phyloP scores from a whole-genome alignment of 805 yeast species.

The Starmerella scarabaei region DNA sequence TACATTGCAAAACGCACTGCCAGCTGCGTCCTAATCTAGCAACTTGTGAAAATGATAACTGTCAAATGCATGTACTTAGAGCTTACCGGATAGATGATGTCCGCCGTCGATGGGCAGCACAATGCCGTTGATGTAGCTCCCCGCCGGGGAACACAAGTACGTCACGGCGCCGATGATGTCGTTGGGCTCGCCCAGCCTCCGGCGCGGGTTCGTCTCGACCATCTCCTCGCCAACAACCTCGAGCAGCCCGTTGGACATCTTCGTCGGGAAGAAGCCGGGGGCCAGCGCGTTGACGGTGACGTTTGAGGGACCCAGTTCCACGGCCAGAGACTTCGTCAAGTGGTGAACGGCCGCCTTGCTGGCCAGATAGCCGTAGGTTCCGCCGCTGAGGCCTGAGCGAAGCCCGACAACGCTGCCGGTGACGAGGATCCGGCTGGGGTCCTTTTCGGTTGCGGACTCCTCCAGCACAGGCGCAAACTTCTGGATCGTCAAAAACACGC shows the following conservation, averaged over 20 bases:
- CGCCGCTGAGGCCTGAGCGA: constrained; percentile 33
- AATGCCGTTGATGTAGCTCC: constrained; percentile 52
- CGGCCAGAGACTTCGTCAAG: constrained; percentile 48
- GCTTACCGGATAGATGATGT: constrained; percentile 32
- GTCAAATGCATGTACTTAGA: too few species aligned
- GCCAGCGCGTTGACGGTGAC: constrained; percentile 59
- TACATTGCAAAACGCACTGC: too few species aligned
- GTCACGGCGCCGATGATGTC: constrained; percentile 46
- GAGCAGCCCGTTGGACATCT: constrained; percentile 57
- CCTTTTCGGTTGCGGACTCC: constrained; percentile 39
- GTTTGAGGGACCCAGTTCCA: constrained; percentile 52
- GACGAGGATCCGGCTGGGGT: constrained; percentile 52
- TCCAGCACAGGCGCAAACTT: constrained; percentile 46
- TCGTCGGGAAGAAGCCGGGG: constrained; percentile 67
- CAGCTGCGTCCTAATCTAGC: too few species aligned
- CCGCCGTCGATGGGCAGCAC: constrained; percentile 67
- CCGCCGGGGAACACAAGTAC: constrained; percentile 44
- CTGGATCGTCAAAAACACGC: constrained; percentile 57
- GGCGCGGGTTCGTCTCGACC: constrained; percentile 42
- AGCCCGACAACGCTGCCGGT: constrained; percentile 56
- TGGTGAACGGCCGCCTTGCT: constrained; percentile 68
- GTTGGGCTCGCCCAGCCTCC: constrained; percentile 47
- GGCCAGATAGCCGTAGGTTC: constrained; percentile 58
- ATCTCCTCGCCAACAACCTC: constrained; percentile 42
- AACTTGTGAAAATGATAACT: too few species aligned